Evolutionary conservation across 2,329 filamentous ascomycete genomes (phyloP).

Genomic region (Pseudopyricularia cyperi): DNA sequence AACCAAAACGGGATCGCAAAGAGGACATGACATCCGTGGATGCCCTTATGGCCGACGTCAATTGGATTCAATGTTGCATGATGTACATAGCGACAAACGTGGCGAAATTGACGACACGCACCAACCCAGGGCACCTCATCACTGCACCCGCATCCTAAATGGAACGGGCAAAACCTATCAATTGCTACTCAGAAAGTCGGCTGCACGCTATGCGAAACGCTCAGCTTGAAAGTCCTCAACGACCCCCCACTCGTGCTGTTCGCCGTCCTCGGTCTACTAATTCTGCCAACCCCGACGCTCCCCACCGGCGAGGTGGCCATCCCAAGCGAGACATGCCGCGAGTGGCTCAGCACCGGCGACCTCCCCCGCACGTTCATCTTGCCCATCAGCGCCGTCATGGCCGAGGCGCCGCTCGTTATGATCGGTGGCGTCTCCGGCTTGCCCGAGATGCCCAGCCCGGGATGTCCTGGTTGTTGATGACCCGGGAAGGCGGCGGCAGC

Average conservation of each 20-base stretch:
- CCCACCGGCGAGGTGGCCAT: not conserved
- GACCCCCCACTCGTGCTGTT: not conserved
- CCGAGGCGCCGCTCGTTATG: not conserved
- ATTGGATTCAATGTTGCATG: too few species aligned
- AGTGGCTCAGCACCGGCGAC: not conserved
- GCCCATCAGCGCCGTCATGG: constrained; percentile 2
- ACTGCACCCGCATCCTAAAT: too few species aligned
- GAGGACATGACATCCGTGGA: too few species aligned
- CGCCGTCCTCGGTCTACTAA: not conserved
- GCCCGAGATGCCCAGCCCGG: not conserved
- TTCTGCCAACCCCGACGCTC: not conserved
- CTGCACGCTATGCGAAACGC: not conserved
- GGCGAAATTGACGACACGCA: too few species aligned
- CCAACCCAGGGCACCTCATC: too few species aligned
- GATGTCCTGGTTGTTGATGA: not conserved
- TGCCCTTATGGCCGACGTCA: too few species aligned
- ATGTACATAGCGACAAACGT: too few species aligned
- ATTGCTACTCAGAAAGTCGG: constrained; percentile 2
- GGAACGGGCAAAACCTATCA: too few species aligned
- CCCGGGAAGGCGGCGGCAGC: too few species aligned
- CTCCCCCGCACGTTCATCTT: constrained; percentile 1
- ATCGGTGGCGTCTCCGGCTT: not conserved
- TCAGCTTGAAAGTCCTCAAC: constrained; percentile 2
- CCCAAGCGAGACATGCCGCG: not conserved
- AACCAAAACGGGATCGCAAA: too few species aligned